A percentile compares a stretch with the other conserved stretches of the same genome.
phyloP scores from a whole-genome alignment of 176 grass and related monocot species.

The Aechmea fasciata region DNA sequence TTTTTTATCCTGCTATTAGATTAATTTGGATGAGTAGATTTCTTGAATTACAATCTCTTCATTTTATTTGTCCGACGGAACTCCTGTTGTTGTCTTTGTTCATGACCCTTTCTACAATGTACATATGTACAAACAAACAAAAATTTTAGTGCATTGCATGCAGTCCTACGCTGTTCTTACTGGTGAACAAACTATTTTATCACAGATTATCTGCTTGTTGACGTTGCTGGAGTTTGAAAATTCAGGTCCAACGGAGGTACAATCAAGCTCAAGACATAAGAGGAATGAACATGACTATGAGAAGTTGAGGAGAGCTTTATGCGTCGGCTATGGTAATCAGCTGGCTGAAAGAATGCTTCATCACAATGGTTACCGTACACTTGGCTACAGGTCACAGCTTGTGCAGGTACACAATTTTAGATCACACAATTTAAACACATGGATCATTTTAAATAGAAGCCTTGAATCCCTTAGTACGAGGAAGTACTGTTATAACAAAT shows the following conservation, averaged over 20 bases:
- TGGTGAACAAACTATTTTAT: no score
- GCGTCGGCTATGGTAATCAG: conserved; percentile 85
- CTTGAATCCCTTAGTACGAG: no score
- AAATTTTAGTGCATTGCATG: no score
- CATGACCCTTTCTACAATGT: no score
- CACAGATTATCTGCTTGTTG: background rate
- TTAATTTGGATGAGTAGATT: no score
- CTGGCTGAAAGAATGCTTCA: conserved; percentile 83
- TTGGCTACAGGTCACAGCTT: conserved; percentile 90
- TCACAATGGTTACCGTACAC: conserved; percentile 93
- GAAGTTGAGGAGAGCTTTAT: conserved; percentile 80
- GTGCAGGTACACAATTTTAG: conserved; percentile 53
- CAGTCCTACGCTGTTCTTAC: no score
- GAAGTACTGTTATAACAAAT: no score
- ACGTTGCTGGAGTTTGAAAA: background rate
- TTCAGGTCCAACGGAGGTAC: conserved; percentile 57
- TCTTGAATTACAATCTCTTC: no score
- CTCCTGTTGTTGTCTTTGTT: no score
- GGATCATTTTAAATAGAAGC: background rate
- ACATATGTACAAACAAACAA: no score
- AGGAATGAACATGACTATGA: conserved; percentile 63
- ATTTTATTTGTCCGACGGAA: no score
- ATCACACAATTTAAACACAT: background rate
- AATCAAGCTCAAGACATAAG: conserved; percentile 33
- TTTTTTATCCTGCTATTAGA: no score